These are phyloP conservation scores for Sclerotinia borealis DNA, from an alignment of 2,329 filamentous ascomycete species.

Conservation along the genomic window DNA sequence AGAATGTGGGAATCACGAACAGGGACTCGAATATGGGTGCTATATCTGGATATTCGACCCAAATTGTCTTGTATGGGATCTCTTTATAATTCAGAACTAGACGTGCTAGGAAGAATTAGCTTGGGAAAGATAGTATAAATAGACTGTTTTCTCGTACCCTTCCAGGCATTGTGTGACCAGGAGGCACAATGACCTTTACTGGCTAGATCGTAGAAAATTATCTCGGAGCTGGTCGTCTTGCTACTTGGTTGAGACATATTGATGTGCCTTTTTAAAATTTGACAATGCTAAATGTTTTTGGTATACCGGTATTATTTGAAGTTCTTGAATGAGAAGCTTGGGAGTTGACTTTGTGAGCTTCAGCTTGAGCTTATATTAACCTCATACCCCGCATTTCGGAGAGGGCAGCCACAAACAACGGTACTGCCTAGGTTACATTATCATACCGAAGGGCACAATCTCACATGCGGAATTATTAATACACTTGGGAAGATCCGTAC, in stretches of 20 bases:
- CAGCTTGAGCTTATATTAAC: neutral
- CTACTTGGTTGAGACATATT: neutral
- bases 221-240: constrained; percentile 16
- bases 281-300: neutral
- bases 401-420: neutral
- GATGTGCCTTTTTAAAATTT: too few relatives aligned
- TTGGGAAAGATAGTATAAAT: neutral
- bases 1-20: constrained; percentile 35
- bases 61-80: constrained; percentile 61
- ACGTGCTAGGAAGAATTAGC: constrained; percentile 36
- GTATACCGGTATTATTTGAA: neutral
- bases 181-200: constrained; percentile 41
- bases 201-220: constrained; percentile 58
- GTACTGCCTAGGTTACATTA: neutral
- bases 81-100: constrained; percentile 62
- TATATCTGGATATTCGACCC: constrained; percentile 64
- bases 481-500: neutral
- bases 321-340: too few relatives aligned
- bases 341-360: neutral
- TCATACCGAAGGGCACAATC: neutral
- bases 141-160: constrained; percentile 42
- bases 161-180: constrained; percentile 69
- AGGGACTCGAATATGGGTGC: constrained; percentile 48
- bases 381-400: neutral
- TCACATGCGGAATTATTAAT: neutral